Evolutionary conservation across 495 filamentous ascomycete species (phyloP).

Genomic region (Aspergillus taichungensis): DNA sequence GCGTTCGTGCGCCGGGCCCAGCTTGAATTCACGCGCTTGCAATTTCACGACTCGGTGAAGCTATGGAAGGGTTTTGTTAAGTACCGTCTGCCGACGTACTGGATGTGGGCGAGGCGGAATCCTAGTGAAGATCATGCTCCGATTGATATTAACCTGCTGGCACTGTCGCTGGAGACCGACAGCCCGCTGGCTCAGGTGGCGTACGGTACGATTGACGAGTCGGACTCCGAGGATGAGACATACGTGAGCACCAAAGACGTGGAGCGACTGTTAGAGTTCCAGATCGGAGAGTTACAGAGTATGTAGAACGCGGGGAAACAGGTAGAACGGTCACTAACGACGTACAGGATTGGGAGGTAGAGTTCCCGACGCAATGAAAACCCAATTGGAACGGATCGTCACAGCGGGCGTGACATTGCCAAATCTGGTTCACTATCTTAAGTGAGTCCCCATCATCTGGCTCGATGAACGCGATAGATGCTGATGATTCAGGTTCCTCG

Average conservation of each 20-base stretch:
- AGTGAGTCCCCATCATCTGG: conserved; percentile 33
- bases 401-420: conserved; percentile 57
- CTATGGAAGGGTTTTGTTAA: conserved; percentile 74
- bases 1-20: conserved; percentile 69
- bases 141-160: conserved; percentile 57
- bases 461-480: not conserved
- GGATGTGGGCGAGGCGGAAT: conserved; percentile 61
- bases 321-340: conserved; percentile 15
- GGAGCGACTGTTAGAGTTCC: conserved; percentile 76
- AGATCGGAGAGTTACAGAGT: conserved; percentile 82
- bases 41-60: conserved; percentile 64
- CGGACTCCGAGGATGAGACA: conserved; percentile 31
- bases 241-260: conserved; percentile 71
- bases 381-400: conserved; percentile 57
- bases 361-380: conserved; percentile 59
- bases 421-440: conserved; percentile 67
- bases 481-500: conserved; percentile 55
- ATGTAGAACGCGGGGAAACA: conserved; percentile 18
- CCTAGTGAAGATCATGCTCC: conserved; percentile 51
- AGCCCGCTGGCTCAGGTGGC: conserved; percentile 47
- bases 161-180: conserved; percentile 23
- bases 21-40: conserved; percentile 71
- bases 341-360: conserved; percentile 52
- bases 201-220: conserved; percentile 50
- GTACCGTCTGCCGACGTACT: conserved; percentile 68